Conservation (phyloP, 176 grass and related monocot species). For the Metroxylon sagu region DNA sequence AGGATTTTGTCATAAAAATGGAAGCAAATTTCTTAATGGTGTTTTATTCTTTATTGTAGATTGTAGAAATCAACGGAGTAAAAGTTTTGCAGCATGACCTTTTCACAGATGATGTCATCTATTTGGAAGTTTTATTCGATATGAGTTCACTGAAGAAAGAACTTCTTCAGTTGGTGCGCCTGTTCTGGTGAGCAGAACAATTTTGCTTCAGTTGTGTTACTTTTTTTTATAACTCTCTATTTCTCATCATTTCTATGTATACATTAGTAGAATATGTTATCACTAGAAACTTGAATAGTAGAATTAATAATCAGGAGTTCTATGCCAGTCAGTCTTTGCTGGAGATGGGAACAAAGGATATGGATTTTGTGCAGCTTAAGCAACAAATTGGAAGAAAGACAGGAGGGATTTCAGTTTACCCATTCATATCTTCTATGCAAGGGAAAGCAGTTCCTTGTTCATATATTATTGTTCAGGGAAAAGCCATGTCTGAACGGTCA, state of each 20-base stretch:
- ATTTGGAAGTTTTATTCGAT: constrained; percentile 87
- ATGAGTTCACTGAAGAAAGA: constrained; percentile 90
- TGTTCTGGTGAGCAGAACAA: constrained; percentile 71
- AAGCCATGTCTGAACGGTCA: constrained; percentile 63
- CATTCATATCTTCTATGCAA: constrained; percentile 75
- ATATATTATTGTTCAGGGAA: constrained; percentile 67
- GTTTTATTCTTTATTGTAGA: constrained; percentile 27
- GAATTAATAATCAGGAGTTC: constrained; percentile 21
- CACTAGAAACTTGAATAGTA: not conserved
- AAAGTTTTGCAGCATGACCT: constrained; percentile 99
- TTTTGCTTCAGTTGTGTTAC: not conserved
- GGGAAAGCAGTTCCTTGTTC: constrained; percentile 77
- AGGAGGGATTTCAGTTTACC: constrained; percentile 99
- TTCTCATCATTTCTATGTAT: too few species aligned
- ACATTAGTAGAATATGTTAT: too few species aligned
- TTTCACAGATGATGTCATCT: constrained; percentile 94
- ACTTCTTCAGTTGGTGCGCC: constrained; percentile 68
- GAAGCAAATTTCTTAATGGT: not conserved
- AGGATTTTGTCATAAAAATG: not conserved
- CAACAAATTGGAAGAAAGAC: constrained; percentile 97
- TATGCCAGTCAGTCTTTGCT: constrained; percentile 82
- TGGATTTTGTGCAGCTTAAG: constrained; percentile 99
- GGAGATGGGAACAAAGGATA: constrained; percentile 99
- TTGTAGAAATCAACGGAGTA: constrained; percentile 84
- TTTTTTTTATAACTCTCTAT: too few species aligned